Base-by-base conservation (phyloP, 78 protist genomes). In the Cavenderia fasciculata region DNA sequence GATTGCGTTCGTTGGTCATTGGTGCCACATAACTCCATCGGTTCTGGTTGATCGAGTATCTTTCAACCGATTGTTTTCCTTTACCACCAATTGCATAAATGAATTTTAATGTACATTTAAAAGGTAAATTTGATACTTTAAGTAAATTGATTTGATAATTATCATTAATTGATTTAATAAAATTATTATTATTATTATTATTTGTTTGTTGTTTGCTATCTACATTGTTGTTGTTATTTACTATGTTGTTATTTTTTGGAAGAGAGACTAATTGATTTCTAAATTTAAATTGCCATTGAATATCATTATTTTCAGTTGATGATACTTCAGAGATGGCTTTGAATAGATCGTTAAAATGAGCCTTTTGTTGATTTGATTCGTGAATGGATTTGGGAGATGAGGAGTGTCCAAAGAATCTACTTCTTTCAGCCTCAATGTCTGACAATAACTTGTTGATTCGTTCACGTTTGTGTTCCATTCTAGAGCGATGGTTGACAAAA, bases 31-130 rank as follows among this genome's bases (percentile, higher is more conserved):
- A 82, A 2, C 25, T 56, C 90, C 90, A 82, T 57, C 49, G 49
- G 7, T 69, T 82, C 12, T 82, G 90, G 27, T 49, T 38, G 21
- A 82, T 68, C 5, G 90, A 82, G 43, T 56, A 82, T 23, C 90
- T 14, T 23, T 82, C 90, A 40, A 82, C 90, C 0, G 78, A 56
- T 57, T 49, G 66, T 43, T 57, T 82, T 18, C 18, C 29, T 65
- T 43, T 52, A 25, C 90, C 90, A 34, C 90, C 90, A 68, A 82
- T 82, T 18, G 90, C 90, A 57, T 82, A 82, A 1, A 82, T 82
- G 43, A 62, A 82, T 57, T 59, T 65, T 40, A 82, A 25, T 54
- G 43, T 68, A 68, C 51, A 68, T 56, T 82, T 82, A 43, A 40
- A 66, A 0, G 44, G 34, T 41, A 61, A 10, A 69, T 65, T 82